Base-by-base conservation (phyloP, 2,329 filamentous ascomycete species). In the Arthrinium puccinioides region DNA sequence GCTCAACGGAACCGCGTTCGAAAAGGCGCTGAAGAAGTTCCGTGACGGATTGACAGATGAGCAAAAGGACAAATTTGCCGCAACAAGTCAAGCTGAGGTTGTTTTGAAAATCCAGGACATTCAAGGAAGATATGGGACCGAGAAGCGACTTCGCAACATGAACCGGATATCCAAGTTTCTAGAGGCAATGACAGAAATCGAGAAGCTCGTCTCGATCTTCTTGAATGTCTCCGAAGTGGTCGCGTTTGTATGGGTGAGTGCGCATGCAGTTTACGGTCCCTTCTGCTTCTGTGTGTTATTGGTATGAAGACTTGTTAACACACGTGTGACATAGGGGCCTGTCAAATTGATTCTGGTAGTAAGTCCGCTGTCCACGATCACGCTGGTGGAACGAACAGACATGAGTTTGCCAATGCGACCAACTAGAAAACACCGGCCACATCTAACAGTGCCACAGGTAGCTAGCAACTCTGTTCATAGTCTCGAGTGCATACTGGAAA, bases 101-200 rank as follows among this genome's bases (percentile, higher is more conserved):
- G 26, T 37, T 14, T 13, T 21, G 5, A 31, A 41, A 8, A 47
- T 49, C 9, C 32, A 38, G 10, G 10, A 34, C 8, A 42, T 47
- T 4, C 38, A 46, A 15, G 15, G 24, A 11, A 32, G 34, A 14
- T 15, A 36, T n/a, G 47, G 46, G 6, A 41, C 46, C 2, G 16
- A 24, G 11, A 50, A 42, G 21, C 41, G 41, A 11, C 37, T 50
- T 9, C 40, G 47, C 3, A 46, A 32, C 14, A 21, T 51, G 8
- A 41, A 21, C 4, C 39, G 44, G 24, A 23, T 51, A 4, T 45
- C 42, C 4, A 45, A 43, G 16, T 51, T 51, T 16, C 25, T 51
- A 1, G 47, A 50, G 15, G 49, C 43, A 1, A 50, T 50, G 49
- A 31, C 31, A 5, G 44, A 51, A 18, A 36, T 51, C 5, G 46